phyloP scores from a whole-genome alignment of 2,329 filamentous ascomycete genomes.

The Diplodia corticola region DNA sequence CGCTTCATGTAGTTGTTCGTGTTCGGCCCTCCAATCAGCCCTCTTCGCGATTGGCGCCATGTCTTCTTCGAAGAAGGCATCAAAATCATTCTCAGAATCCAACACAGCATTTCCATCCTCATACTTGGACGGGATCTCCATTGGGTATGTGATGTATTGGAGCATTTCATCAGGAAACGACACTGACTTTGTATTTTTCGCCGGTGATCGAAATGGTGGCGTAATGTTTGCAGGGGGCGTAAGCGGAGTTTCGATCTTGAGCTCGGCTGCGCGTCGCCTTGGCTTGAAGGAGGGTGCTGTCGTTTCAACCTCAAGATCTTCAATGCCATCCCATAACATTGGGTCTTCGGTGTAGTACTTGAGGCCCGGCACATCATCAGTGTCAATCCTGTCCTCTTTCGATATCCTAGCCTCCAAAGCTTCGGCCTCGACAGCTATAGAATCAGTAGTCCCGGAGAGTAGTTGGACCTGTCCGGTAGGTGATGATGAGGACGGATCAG shows the following conservation, averaged over 20 bases:
- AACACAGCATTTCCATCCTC: constrained; percentile 24
- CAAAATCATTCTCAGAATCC: constrained; percentile 34
- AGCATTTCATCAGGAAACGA: constrained; percentile 41
- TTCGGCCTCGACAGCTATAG: constrained; percentile 35
- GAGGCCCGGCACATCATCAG: neutral
- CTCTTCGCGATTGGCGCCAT: constrained; percentile 41
- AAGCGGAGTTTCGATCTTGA: constrained; percentile 50
- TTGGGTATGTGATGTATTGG: constrained; percentile 34
- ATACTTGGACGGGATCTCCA: neutral
- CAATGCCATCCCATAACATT: constrained; percentile 35
- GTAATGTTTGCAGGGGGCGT: constrained; percentile 39
- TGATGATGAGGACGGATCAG: constrained; percentile 34
- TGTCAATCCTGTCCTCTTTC: constrained; percentile 27
- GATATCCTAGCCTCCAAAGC: constrained; percentile 38
- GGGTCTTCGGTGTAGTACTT: constrained; percentile 29
- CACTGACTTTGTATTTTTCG: constrained; percentile 45
- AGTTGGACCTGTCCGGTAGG: constrained; percentile 40
- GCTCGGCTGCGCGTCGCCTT: constrained; percentile 39
- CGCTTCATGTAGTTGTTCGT: constrained; percentile 49
- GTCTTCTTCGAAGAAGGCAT: constrained; percentile 37
- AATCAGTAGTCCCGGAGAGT: constrained; percentile 39
- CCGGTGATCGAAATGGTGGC: constrained; percentile 32
- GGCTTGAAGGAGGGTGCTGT: neutral
- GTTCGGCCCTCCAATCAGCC: constrained; percentile 38
- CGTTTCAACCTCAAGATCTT: neutral